Percentiles rank a stretch among this genome's conserved stretches.
Evolutionary conservation across 2,329 filamentous ascomycete genomes (phyloP).

Genomic region (Stachybotrys chartarum): DNA sequence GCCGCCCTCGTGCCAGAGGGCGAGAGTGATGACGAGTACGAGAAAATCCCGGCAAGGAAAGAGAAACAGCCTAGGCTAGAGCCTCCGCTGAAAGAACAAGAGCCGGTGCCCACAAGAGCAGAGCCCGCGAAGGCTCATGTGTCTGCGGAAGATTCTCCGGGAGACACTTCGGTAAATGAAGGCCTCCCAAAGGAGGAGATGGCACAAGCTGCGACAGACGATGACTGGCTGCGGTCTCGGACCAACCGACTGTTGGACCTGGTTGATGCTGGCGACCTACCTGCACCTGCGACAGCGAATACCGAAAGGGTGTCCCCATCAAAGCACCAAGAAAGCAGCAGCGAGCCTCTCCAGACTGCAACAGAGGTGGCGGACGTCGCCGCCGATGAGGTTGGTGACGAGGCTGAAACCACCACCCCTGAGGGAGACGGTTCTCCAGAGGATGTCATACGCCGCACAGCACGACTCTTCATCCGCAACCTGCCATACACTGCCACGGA

Average conservation of each 20-base stretch:
- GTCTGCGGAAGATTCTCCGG: constrained; percentile 4
- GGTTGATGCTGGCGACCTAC: constrained; percentile 62
- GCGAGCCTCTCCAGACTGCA: constrained; percentile 15
- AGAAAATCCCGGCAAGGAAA: constrained; percentile 51
- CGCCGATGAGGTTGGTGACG: constrained; percentile 18
- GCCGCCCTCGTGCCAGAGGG: constrained; percentile 37
- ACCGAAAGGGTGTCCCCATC: constrained; percentile 3
- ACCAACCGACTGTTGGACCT: constrained; percentile 83
- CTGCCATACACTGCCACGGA: constrained; percentile 74
- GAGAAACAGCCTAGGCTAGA: constrained; percentile 34
- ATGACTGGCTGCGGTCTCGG: constrained; percentile 85
- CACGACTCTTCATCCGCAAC: constrained; percentile 82
- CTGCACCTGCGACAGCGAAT: constrained; percentile 11
- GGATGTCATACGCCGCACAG: constrained; percentile 61
- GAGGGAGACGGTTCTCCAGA: constrained; percentile 22
- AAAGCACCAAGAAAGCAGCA: constrained; percentile 12
- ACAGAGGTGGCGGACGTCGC: constrained; percentile 14
- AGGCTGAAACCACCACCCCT: constrained; percentile 18
- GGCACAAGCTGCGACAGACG: constrained; percentile 54
- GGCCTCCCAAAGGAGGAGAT: constrained; percentile 9
- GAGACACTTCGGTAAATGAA: background rate
- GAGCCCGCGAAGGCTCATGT: constrained; percentile 10
- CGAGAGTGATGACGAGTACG: constrained; percentile 71
- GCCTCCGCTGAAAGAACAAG: constrained; percentile 14
- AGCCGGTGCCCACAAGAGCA: constrained; percentile 1